Percentiles rank a stretch among this genome's conserved stretches.
phyloP scores from a whole-genome alignment of 768 basidiomycete species.

The Peribolospora baueri region DNA sequence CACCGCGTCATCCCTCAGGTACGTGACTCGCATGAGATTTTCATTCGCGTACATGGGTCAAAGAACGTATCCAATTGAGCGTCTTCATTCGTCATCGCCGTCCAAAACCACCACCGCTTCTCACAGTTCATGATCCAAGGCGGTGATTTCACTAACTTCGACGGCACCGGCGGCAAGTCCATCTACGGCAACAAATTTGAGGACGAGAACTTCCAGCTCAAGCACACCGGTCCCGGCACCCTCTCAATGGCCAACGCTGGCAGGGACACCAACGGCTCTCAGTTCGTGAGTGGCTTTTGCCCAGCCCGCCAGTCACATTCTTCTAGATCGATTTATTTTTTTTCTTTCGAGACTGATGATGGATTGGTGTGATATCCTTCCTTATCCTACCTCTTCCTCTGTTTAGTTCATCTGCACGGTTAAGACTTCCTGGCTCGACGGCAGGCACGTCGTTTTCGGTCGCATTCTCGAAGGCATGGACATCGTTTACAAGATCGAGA shows the following conservation, averaged over 20 bases:
- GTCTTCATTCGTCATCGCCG: no score
- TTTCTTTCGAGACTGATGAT: constrained; percentile 7
- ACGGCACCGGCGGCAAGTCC: constrained; percentile 82
- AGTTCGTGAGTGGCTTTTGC: constrained; percentile 38
- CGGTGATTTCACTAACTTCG: constrained; percentile 74
- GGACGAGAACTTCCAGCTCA: constrained; percentile 96
- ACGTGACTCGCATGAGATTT: constrained; percentile 4
- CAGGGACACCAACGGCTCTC: constrained; percentile 71
- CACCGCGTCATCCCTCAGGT: constrained; percentile 19
- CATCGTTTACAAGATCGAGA: constrained; percentile 41
- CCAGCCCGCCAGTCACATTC: neutral
- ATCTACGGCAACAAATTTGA: constrained; percentile 77
- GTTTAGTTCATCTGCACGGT: constrained; percentile 7
- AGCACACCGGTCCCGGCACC: constrained; percentile 58
- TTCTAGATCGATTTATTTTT: neutral
- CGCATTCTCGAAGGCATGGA: constrained; percentile 82
- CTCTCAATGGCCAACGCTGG: constrained; percentile 83
- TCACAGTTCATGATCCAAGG: constrained; percentile 32
- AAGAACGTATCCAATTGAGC: neutral
- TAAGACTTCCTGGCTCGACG: constrained; percentile 9
- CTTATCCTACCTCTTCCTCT: neutral
- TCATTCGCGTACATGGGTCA: constrained; percentile 11
- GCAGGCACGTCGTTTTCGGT: constrained; percentile 44
- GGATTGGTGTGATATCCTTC: neutral
- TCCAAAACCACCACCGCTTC: no score